Evolutionary conservation across 2,329 filamentous ascomycete species (phyloP).

Genomic region (Orbilia javanica): DNA sequence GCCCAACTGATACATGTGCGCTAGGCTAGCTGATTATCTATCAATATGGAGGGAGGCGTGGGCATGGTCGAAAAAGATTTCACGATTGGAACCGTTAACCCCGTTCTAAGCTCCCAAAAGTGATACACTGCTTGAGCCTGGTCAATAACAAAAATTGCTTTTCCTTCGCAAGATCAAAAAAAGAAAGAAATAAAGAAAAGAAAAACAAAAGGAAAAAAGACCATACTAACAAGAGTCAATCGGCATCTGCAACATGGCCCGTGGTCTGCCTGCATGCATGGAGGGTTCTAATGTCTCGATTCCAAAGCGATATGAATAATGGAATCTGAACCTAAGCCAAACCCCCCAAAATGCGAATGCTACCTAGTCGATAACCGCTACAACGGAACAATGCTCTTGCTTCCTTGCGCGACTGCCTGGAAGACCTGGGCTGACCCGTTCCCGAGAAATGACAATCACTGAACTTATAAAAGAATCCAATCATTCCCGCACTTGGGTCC

Average conservation of each 20-base stretch:
- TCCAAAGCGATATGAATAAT: constrained; percentile 36
- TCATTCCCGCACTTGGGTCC: constrained; percentile 2
- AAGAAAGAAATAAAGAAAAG: background rate
- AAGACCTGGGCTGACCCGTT: background rate
- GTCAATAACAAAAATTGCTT: constrained; percentile 21
- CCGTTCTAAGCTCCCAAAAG: background rate
- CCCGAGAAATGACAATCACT: constrained; percentile 5
- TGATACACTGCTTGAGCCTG: background rate
- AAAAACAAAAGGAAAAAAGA: background rate
- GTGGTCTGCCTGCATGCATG: constrained; percentile 18
- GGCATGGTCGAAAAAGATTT: constrained; percentile 23
- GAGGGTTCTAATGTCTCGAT: constrained; percentile 19
- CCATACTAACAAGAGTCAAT: background rate
- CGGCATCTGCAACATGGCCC: constrained; percentile 7
- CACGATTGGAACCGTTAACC: constrained; percentile 15
- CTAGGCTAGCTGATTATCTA: constrained; percentile 2
- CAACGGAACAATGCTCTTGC: background rate
- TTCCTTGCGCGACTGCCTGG: constrained; percentile 43
- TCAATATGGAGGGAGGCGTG: background rate
- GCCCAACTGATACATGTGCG: background rate
- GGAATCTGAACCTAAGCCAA: constrained; percentile 1
- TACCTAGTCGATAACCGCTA: constrained; percentile 42
- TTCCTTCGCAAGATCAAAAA: constrained; percentile 2
- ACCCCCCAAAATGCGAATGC: constrained; percentile 28
- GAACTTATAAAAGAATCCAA: constrained; percentile 21